These are phyloP conservation scores for Corylus heterophylla DNA, from an alignment of 306 rosid genomes.

Conservation along the genomic window DNA sequence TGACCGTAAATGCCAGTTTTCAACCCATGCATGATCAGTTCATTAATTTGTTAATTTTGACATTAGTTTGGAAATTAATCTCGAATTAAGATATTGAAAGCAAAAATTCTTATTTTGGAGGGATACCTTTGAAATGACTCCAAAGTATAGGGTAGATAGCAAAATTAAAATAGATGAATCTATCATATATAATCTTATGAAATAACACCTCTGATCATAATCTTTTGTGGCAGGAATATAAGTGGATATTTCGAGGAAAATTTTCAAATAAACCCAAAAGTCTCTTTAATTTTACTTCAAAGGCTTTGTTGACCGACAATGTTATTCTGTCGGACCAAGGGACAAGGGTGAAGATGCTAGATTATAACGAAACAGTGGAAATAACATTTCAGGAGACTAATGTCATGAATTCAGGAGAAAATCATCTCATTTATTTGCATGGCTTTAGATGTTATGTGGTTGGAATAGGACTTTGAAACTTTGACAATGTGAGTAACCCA, in stretches of 20 bases:
- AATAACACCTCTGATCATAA: background rate
- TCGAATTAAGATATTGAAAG: too few species aligned
- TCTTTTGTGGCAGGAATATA: background rate
- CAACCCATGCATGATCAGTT: background rate
- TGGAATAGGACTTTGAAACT: conserved; percentile 36
- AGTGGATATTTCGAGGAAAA: background rate
- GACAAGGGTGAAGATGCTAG: conserved; percentile 45
- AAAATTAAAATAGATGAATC: too few species aligned
- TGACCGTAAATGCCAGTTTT: background rate
- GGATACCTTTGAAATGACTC: too few species aligned
- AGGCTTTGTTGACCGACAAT: conserved; percentile 16
- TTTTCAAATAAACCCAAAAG: conserved; percentile 43
- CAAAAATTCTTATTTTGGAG: background rate
- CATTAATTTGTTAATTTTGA: too few species aligned
- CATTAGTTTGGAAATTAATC: too few species aligned
- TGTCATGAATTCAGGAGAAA: conserved; percentile 25
- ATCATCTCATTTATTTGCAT: conserved; percentile 33
- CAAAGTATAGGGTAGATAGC: too few species aligned
- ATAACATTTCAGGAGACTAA: conserved; percentile 51
- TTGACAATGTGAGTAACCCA: conserved; percentile 16
- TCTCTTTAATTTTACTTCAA: conserved; percentile 35
- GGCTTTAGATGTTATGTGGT: conserved; percentile 39
- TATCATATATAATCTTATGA: background rate
- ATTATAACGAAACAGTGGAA: conserved; percentile 42
- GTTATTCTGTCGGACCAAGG: conserved; percentile 32